Conservation (phyloP, 2,329 filamentous ascomycete genomes). For the Colletotrichum filicis region DNA sequence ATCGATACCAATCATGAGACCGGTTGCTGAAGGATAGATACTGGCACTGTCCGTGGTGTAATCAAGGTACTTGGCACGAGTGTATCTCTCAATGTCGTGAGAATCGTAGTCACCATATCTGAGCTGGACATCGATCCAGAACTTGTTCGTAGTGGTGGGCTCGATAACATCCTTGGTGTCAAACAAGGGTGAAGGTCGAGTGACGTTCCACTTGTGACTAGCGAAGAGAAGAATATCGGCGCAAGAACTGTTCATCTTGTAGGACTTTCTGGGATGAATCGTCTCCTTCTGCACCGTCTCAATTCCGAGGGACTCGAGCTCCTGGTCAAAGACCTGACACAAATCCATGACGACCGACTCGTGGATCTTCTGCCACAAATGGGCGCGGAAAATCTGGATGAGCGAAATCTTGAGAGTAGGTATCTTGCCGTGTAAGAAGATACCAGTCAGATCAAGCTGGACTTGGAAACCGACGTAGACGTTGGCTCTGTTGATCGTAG, state of each 20-base stretch:
- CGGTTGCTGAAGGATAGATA: slow-evolving; percentile 96
- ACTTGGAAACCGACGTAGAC: slow-evolving; percentile 99
- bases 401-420: slow-evolving; percentile 97
- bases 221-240: slow-evolving; percentile 97
- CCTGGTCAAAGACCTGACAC: slow-evolving; percentile 98
- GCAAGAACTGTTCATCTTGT: slow-evolving; percentile 99
- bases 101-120: slow-evolving; percentile 99
- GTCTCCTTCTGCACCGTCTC: slow-evolving; percentile 99
- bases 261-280: slow-evolving; percentile 98
- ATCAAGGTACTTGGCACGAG: slow-evolving; percentile 96
- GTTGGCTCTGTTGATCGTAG: slow-evolving; percentile 93
- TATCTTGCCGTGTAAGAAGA: slow-evolving; percentile 99
- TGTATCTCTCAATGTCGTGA: slow-evolving; percentile 98
- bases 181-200: slow-evolving; percentile 89
- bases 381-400: slow-evolving; percentile 98
- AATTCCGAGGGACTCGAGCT: slow-evolving; percentile 93
- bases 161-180: slow-evolving; percentile 98
- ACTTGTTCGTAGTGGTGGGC: slow-evolving; percentile 95
- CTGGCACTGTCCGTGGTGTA: slow-evolving; percentile 99
- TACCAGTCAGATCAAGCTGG: slow-evolving; percentile 95
- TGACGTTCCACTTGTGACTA: slow-evolving; percentile 99
- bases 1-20: slow-evolving; percentile 97
- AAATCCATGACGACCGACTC: slow-evolving; percentile 99
- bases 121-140: slow-evolving; percentile 97
- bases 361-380: slow-evolving; percentile 99